Evolutionary conservation across 2,329 filamentous ascomycete genomes (phyloP).

Genomic region (Venturia carpophila): DNA sequence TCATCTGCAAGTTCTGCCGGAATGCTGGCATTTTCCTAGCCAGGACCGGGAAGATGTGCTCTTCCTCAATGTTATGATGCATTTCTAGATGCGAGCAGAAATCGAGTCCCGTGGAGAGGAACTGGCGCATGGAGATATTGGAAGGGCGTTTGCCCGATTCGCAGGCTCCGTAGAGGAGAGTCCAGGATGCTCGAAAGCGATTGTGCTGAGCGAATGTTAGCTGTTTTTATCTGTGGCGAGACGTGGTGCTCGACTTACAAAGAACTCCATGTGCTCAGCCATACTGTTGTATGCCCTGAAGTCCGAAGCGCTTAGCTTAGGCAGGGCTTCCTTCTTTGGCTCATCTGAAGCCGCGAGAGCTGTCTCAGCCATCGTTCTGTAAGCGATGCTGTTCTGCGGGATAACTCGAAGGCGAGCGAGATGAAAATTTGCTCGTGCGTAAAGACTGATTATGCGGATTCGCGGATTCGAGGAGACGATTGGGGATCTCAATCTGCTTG

Average conservation of each 20-base stretch:
- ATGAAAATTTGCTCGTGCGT: neutral
- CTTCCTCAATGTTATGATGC: conserved; percentile 80
- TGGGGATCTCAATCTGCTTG: neutral
- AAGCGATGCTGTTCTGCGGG: neutral
- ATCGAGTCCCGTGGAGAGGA: conserved; percentile 59
- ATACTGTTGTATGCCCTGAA: conserved; percentile 65
- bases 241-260: conserved; percentile 42
- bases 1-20: conserved; percentile 41
- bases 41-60: conserved; percentile 69
- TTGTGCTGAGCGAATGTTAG: conserved; percentile 51
- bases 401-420: neutral
- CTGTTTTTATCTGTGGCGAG: conserved; percentile 21
- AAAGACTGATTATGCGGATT: neutral
- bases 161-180: conserved; percentile 59
- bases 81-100: conserved; percentile 63
- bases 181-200: conserved; percentile 70
- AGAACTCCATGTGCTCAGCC: conserved; percentile 67
- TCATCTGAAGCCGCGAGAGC: neutral
- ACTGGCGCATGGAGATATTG: conserved; percentile 59
- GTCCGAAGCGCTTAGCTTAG: conserved; percentile 57
- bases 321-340: conserved; percentile 37
- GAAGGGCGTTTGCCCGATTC: conserved; percentile 50
- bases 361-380: neutral
- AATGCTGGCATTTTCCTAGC: conserved; percentile 76
- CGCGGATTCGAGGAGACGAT: neutral